Evolutionary conservation across 352 stramenopile genomes (phyloP), one percentile per base, ranked within the genome.

Genomic region (Phytophthora agathidicida): DNA sequence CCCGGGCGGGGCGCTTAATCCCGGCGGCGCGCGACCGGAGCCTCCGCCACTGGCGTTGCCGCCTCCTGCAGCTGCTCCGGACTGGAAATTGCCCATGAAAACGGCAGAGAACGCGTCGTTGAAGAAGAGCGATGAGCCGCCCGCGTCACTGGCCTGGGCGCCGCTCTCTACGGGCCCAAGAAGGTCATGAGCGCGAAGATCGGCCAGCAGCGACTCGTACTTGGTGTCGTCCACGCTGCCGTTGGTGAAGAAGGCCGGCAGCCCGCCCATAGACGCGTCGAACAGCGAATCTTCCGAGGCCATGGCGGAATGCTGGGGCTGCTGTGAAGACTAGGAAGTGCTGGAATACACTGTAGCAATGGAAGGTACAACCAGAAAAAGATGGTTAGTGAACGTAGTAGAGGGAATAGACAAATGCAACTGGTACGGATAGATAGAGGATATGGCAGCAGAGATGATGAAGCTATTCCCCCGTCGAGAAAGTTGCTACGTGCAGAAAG

Each of bases 31-130:
- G 7, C 44, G 60, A 33, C 39, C 36, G 5, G 53, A 39, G 38
- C 68, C 13, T 24, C 27, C 62, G 70, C 59, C 66, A 44, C 42
- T 23, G 38, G 42, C 16, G 38, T 68, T 27, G 32, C 24, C 16
- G 13, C 35, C 33, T 26, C 11, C 50, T 11, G 41, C 14, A 5
- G 35, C 22, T 30, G 51, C 17, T 35, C 22, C 30, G 1, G 87
- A 80, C 69, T 79, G 77, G 50, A 95, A 91, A 39, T 73, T 88
- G 45, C 83, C 83, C 76, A 88, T 90, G 59, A 95, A 95, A 10
- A 88, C 77, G 14, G 86, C 83, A 10, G 86, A 92, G 54, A 95
- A 91, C 16, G 83, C 79, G 53, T 95, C 80, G 42, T 95, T 91
- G 60, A 93, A 92, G 52, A 95, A 91, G 23, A 95, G 71, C 47